These are phyloP conservation scores for Boeremia exigua DNA, from an alignment of 2,329 filamentous ascomycete species.

Conservation along the genomic window DNA sequence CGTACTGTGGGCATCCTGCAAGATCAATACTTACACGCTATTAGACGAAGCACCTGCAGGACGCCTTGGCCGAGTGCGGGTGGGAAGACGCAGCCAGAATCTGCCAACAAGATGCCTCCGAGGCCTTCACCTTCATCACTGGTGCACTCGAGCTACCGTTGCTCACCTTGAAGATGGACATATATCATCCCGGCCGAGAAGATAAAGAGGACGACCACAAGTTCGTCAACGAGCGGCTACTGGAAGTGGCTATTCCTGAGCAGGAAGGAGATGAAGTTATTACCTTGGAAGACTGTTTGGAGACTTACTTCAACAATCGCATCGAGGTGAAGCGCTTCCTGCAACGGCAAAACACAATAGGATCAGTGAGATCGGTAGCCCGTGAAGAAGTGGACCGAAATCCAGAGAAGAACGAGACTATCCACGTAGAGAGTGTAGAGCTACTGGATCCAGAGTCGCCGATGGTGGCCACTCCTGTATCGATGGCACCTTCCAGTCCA, in stretches of 20 bases:
- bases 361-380: slow-evolving; percentile 52
- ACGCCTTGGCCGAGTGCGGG: slow-evolving; percentile 81
- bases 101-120: slow-evolving; percentile 93
- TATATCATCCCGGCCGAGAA: slow-evolving; percentile 89
- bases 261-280: slow-evolving; percentile 70
- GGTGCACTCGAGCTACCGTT: slow-evolving; percentile 86
- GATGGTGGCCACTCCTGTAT: slow-evolving; percentile 40
- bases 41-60: slow-evolving; percentile 82
- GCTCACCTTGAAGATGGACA: slow-evolving; percentile 88
- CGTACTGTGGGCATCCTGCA: slow-evolving; percentile 26
- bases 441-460: slow-evolving; percentile 43
- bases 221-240: slow-evolving; percentile 85
- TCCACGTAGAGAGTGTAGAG: slow-evolving; percentile 55
- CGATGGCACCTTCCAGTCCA: slow-evolving; percentile 34
- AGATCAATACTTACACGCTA: background rate
- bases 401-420: slow-evolving; percentile 43
- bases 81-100: slow-evolving; percentile 80
- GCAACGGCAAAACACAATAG: slow-evolving; percentile 65
- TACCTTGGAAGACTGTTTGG: slow-evolving; percentile 87
- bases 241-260: slow-evolving; percentile 90
- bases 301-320: slow-evolving; percentile 92
- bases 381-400: slow-evolving; percentile 36
- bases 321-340: slow-evolving; percentile 86
- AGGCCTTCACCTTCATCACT: slow-evolving; percentile 94
- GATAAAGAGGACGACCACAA: slow-evolving; percentile 89